A percentile compares a stretch with the other conserved stretches of the same genome.
Conservation (phyloP, 31 red algal species). For the Odonthalia washingtoniensis region DNA sequence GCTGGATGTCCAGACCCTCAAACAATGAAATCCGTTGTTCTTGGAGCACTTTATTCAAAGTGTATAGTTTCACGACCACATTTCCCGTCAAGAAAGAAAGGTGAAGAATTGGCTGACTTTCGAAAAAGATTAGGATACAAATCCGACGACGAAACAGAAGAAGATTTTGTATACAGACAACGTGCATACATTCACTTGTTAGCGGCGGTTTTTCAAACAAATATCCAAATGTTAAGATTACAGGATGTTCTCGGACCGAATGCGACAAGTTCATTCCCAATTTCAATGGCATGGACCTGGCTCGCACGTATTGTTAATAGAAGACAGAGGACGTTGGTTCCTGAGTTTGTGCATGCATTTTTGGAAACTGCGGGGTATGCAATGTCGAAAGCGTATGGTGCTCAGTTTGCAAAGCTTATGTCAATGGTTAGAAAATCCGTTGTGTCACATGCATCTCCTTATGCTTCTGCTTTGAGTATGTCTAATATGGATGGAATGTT, state of each 20-base stretch:
- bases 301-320: constrained; percentile 12
- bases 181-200: not conserved
- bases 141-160: constrained; percentile 22
- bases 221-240: not conserved
- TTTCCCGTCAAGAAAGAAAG: not conserved
- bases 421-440: not conserved
- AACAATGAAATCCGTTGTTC: not conserved
- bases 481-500: not conserved
- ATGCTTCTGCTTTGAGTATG: constrained; percentile 14
- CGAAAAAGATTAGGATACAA: constrained; percentile 11
- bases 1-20: not conserved
- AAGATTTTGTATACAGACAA: constrained; percentile 1
- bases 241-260: not conserved
- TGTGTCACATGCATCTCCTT: not conserved
- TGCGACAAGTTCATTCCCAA: not conserved
- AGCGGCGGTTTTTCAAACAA: constrained; percentile 26
- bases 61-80: not conserved
- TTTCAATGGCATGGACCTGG: not conserved
- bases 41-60: not conserved
- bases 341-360: constrained; percentile 10
- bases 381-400: not conserved
- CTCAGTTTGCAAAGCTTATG: constrained; percentile 27
- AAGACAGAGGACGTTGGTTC: not conserved
- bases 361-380: constrained; percentile 19
- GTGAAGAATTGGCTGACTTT: not conserved